These are phyloP conservation scores for Wickerhamiella qilinensis DNA, from an alignment of 805 yeast genomes.

Conservation along the genomic window DNA sequence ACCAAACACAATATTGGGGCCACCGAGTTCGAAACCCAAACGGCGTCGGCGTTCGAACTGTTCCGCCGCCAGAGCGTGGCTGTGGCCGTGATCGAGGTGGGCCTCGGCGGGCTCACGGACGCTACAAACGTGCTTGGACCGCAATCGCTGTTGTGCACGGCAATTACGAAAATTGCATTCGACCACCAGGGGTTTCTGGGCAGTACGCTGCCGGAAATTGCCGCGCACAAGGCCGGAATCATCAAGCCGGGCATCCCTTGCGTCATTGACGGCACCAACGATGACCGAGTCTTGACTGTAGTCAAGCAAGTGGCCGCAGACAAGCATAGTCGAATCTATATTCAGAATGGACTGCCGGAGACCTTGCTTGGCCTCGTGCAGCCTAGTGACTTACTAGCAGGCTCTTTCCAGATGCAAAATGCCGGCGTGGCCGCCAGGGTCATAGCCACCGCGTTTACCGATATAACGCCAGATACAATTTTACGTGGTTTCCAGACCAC, in stretches of 20 bases:
- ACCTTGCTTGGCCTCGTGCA: constrained; percentile 2
- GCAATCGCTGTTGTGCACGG: constrained; percentile 41
- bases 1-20: constrained; percentile 35
- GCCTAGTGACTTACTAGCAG: constrained; percentile 39
- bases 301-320: constrained; percentile 1
- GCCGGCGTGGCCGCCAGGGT: constrained; percentile 25
- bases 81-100: constrained; percentile 82
- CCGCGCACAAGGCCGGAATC: constrained; percentile 75
- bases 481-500: constrained; percentile 38
- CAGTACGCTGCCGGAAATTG: constrained; percentile 43
- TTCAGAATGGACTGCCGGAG: constrained; percentile 4
- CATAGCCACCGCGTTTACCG: constrained; percentile 7
- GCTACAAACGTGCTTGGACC: constrained; percentile 55
- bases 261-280: constrained; percentile 60
- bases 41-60: constrained; percentile 71
- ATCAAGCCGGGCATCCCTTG: constrained; percentile 44
- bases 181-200: constrained; percentile 80
- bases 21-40: constrained; percentile 75
- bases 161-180: constrained; percentile 68
- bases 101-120: constrained; percentile 79
- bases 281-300: constrained; percentile 27
- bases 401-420: constrained; percentile 59
- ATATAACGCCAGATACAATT: constrained; percentile 25
- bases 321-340: not conserved
- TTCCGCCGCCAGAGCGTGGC: constrained; percentile 46